Percentiles rank a stretch among this genome's conserved stretches.
These are phyloP conservation scores for Cercospora brassicicola DNA, from an alignment of 2,329 filamentous ascomycete genomes.

Conservation along the genomic window DNA sequence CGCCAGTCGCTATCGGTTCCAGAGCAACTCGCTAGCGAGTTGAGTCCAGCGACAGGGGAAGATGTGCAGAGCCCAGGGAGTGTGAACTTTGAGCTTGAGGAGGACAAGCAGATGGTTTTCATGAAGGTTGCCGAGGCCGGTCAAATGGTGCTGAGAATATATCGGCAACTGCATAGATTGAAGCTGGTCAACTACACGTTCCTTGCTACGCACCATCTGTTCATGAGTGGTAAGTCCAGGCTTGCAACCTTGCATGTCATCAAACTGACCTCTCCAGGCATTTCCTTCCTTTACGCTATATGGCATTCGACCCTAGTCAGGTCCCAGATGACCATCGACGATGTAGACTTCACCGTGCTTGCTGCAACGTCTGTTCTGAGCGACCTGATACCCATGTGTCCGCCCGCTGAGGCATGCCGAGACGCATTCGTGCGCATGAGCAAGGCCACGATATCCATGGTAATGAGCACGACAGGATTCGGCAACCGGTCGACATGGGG, in stretches of 20 bases:
- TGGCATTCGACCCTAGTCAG: slow-evolving; percentile 93
- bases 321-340: slow-evolving; percentile 82
- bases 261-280: slow-evolving; percentile 48
- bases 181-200: slow-evolving; percentile 95
- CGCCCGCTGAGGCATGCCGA: slow-evolving; percentile 88
- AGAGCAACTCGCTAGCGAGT: slow-evolving; percentile 77
- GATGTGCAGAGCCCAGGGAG: slow-evolving; percentile 57
- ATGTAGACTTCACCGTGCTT: slow-evolving; percentile 95
- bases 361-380: slow-evolving; percentile 89
- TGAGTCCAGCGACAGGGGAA: slow-evolving; percentile 55
- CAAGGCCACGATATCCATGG: slow-evolving; percentile 94
- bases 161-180: slow-evolving; percentile 82
- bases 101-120: slow-evolving; percentile 89
- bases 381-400: slow-evolving; percentile 91
- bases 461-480: slow-evolving; percentile 75
- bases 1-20: slow-evolving; percentile 79
- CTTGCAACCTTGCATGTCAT: background rate
- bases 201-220: slow-evolving; percentile 90
- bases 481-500: slow-evolving; percentile 47
- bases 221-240: slow-evolving; percentile 75
- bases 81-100: slow-evolving; percentile 63
- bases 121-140: slow-evolving; percentile 93
- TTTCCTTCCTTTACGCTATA: slow-evolving; percentile 94
- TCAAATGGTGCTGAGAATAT: slow-evolving; percentile 86
- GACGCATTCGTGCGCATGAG: slow-evolving; percentile 95